phyloP scores from a whole-genome alignment of 2,329 filamentous ascomycete genomes.

The Nemania sp. region DNA sequence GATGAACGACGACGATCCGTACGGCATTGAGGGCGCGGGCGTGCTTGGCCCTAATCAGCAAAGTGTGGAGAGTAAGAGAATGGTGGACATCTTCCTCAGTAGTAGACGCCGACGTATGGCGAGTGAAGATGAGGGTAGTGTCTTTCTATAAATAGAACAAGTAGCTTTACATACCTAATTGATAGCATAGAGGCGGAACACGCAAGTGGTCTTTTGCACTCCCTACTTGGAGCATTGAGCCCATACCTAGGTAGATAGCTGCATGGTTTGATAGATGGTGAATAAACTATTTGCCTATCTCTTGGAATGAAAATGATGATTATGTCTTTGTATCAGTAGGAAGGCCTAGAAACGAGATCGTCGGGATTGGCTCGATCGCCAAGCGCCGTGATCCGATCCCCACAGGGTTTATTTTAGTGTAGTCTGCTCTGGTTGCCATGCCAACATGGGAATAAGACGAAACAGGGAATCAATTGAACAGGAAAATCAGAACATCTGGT shows the following conservation, averaged over 20 bases:
- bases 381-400: slow-evolving; percentile 1
- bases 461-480: slow-evolving; percentile 18
- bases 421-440: too few relatives aligned
- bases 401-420: too few relatives aligned
- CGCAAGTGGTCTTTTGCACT: too few relatives aligned
- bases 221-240: too few relatives aligned
- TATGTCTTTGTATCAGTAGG: not conserved
- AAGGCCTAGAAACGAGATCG: too few relatives aligned
- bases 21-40: slow-evolving; percentile 25
- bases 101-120: slow-evolving; percentile 49
- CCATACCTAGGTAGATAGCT: too few relatives aligned
- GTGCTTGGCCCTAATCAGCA: slow-evolving; percentile 33
- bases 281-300: too few relatives aligned
- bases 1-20: slow-evolving; percentile 22
- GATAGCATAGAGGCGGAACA: too few relatives aligned
- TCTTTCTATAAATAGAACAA: slow-evolving; percentile 37
- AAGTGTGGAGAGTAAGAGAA: slow-evolving; percentile 50
- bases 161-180: too few relatives aligned
- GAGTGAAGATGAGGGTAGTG: slow-evolving; percentile 43
- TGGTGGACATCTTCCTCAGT: slow-evolving; percentile 59
- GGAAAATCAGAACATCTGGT: slow-evolving; percentile 18
- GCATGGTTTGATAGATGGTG: too few relatives aligned
- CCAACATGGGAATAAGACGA: not conserved
- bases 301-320: too few relatives aligned
- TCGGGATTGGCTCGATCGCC: slow-evolving; percentile 5